These are phyloP conservation scores for Hanseniaspora taiwanica DNA, from an alignment of 805 yeast genomes.

Conservation along the genomic window DNA sequence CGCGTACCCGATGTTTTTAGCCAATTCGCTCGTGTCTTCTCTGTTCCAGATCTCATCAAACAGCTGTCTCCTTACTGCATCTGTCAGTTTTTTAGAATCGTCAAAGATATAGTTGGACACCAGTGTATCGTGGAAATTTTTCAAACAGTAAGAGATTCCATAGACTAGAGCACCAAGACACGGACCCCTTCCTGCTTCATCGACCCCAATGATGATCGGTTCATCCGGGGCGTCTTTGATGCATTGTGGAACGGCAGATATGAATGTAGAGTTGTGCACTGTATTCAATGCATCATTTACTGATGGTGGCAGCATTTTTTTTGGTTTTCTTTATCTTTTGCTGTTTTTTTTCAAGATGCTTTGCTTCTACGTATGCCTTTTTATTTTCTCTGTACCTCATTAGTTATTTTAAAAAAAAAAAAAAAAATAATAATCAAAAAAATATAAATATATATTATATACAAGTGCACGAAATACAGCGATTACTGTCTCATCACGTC, in stretches of 20 bases:
- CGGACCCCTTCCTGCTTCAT: constrained; percentile 98
- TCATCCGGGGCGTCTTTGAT: constrained; percentile 23
- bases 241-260: constrained; percentile 34
- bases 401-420: too few species aligned
- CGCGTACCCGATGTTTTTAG: constrained; percentile 59
- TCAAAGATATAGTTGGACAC: constrained; percentile 68
- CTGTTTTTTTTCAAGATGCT: background rate
- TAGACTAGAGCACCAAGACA: constrained; percentile 98
- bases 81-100: constrained; percentile 81
- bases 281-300: constrained; percentile 13
- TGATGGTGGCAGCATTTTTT: constrained; percentile 18
- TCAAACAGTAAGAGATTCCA: constrained; percentile 51
- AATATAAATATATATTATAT: background rate
- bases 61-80: constrained; percentile 48
- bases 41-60: constrained; percentile 42
- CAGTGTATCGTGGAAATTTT: constrained; percentile 33
- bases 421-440: too few species aligned
- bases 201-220: constrained; percentile 66
- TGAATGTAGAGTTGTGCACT: constrained; percentile 32
- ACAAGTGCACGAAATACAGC: background rate
- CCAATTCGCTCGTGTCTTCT: constrained; percentile 18
- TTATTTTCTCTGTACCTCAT: too few species aligned
- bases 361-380: too few species aligned
- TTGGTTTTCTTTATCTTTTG: background rate
- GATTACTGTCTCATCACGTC: constrained; percentile 52